Evolutionary conservation across 225 moss, liverwort and hornwort species (phyloP).

Genomic region (Sphagnum contortum): DNA sequence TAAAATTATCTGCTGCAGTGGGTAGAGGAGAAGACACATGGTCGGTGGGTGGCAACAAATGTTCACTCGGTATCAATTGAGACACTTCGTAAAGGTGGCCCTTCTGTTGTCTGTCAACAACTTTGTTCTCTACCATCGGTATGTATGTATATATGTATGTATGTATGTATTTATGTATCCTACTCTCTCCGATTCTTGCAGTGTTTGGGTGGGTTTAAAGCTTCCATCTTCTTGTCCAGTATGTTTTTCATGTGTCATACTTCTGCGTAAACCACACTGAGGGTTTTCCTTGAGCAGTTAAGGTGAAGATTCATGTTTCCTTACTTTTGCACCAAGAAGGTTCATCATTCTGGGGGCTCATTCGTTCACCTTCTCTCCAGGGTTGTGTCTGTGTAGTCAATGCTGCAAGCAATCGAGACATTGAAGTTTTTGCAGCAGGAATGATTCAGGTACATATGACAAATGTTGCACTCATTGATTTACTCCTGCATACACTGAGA

Average conservation of each 20-base stretch:
- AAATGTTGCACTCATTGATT: no score
- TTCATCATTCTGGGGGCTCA: no score
- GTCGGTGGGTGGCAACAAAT: slow-evolving; percentile 46
- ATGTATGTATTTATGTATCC: no score
- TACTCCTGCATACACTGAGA: no score
- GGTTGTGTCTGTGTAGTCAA: slow-evolving; percentile 79
- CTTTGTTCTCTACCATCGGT: slow-evolving; percentile 65
- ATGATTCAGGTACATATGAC: slow-evolving; percentile 67
- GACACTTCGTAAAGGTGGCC: slow-evolving; percentile 73
- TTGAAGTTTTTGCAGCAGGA: slow-evolving; percentile 87
- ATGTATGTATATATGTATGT: background rate
- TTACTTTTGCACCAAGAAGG: no score
- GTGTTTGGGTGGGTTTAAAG: no score
- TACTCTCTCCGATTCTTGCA: no score
- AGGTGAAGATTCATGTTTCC: no score
- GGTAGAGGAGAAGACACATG: slow-evolving; percentile 89
- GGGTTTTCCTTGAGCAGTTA: no score
- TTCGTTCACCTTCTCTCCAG: slow-evolving; percentile 20
- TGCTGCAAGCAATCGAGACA: slow-evolving; percentile 83
- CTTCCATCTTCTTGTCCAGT: no score
- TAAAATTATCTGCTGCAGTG: slow-evolving; percentile 40
- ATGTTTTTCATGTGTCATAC: no score
- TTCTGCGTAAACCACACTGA: no score
- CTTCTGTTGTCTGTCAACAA: slow-evolving; percentile 63
- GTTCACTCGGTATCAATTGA: slow-evolving; percentile 74